Evolutionary conservation across 805 yeast species (phyloP), one percentile per base, ranked within the genome.

Genomic region (Lachancea dasiensis): DNA sequence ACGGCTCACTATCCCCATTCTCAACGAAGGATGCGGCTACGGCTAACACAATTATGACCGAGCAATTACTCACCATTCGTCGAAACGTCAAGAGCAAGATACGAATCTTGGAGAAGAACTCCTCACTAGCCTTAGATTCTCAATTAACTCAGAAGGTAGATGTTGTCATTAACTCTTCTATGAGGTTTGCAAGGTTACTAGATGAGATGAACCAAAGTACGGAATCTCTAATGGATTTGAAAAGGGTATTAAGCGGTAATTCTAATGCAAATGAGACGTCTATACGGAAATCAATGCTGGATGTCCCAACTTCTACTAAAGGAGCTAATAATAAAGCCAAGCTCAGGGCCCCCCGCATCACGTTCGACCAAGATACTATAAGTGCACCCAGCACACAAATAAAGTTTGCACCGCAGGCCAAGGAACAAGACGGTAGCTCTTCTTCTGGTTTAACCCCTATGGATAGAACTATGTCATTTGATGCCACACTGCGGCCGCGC

Each of bases 191-290:
- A 3, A 38, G 39, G 22, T 47, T 49, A 18, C 39, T 58, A 6
- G 58, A 56, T 28, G 43, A 43, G 14, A 41, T 51, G 30, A 40
- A 48, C n/a, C 44, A 43, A 17, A 46, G 43, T 14, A 37, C 36
- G 10, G 48, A 49, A 10, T 29, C 48, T 3, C 47, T 54, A 26
- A 40, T 39, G 4, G 45, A 49, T 13, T 27, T 59, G 31, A 56
- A 50, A 40, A 49, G 45, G 16, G 50, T 51, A 1, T 38, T 59
- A 14, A 54, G 60, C 1, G 63, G 62, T 8, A 50, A 51, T 19
- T 22, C 39, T 21, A 34, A 39, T 5, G 43, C 43, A 2, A 35
- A 29, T 9, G 38, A 43, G 2, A 11, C 23, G 3, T 27, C 34
- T 20, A 36, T 38, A 6, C 45, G 36, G 31, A 49, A 42, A 25